Evolutionary conservation across 2,329 filamentous ascomycete species (phyloP).

Genomic region (Fusarium liriodendri): DNA sequence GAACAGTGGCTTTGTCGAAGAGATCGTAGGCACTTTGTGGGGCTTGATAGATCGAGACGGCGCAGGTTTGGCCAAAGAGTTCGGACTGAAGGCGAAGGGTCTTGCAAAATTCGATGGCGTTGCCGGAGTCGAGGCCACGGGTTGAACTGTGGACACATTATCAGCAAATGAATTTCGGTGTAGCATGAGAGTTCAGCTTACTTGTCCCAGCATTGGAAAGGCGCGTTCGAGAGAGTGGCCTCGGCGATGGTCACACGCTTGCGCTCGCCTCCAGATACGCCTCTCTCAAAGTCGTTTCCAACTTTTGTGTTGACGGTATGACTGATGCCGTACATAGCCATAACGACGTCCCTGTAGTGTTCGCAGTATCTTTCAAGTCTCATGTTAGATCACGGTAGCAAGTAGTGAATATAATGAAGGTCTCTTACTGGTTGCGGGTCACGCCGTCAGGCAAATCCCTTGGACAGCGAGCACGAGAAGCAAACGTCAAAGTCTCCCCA

Average conservation of each 20-base stretch:
- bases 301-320: slow-evolving; percentile 75
- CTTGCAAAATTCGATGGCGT: slow-evolving; percentile 72
- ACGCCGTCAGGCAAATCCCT: slow-evolving; percentile 67
- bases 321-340: slow-evolving; percentile 76
- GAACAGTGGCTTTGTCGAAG: slow-evolving; percentile 75
- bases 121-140: slow-evolving; percentile 70
- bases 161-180: not conserved
- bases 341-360: slow-evolving; percentile 73
- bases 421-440: slow-evolving; percentile 46
- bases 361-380: slow-evolving; percentile 35
- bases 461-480: slow-evolving; percentile 74
- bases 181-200: not conserved
- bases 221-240: slow-evolving; percentile 48
- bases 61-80: slow-evolving; percentile 65
- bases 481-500: slow-evolving; percentile 79
- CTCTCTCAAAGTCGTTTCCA: slow-evolving; percentile 74
- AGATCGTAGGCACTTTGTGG: slow-evolving; percentile 48
- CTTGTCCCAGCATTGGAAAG: slow-evolving; percentile 77
- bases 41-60: slow-evolving; percentile 74
- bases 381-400: too few relatives aligned
- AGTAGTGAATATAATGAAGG: too few relatives aligned
- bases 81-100: slow-evolving; percentile 69
- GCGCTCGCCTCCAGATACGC: slow-evolving; percentile 63
- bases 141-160: slow-evolving; percentile 49
- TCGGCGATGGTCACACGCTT: slow-evolving; percentile 52